These are phyloP conservation scores for Wolfiporia cocos DNA, from an alignment of 1,284 basidiomycete genomes.

Conservation along the genomic window DNA sequence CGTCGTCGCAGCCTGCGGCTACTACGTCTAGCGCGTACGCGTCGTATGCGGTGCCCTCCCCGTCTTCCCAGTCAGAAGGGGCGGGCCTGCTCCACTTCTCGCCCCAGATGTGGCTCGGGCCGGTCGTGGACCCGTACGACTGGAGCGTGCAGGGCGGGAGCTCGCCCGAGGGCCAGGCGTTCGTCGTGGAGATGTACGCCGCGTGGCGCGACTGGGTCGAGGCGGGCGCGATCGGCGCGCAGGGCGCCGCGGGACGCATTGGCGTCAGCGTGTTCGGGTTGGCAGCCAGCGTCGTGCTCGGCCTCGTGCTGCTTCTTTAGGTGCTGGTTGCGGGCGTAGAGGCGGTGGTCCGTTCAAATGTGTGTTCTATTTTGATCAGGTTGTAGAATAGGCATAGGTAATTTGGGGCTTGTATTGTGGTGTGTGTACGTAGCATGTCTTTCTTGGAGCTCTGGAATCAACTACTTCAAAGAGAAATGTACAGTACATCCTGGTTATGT, in stretches of 20 bases:
- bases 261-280: not conserved
- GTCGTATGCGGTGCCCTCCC: slow-evolving; percentile 10
- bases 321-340: too few species aligned
- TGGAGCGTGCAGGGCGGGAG: slow-evolving; percentile 30
- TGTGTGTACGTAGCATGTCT: too few species aligned
- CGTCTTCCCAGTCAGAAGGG: slow-evolving; percentile 8
- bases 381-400: too few species aligned
- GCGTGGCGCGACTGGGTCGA: slow-evolving; percentile 45
- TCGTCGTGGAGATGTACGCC: slow-evolving; percentile 47
- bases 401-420: too few species aligned
- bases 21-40: not conserved
- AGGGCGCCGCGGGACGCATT: slow-evolving; percentile 6
- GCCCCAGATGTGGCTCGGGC: slow-evolving; percentile 42
- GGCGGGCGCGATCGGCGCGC: slow-evolving; percentile 30
- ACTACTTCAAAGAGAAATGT: too few species aligned
- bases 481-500: too few species aligned
- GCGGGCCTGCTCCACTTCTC: slow-evolving; percentile 40
- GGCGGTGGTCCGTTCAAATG: too few species aligned
- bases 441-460: too few species aligned
- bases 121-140: slow-evolving; percentile 47
- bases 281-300: not conserved
- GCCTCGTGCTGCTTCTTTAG: too few species aligned
- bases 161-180: slow-evolving; percentile 51
- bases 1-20: not conserved
- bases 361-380: too few species aligned